These are phyloP conservation scores for Aspergillus cristatus DNA, from an alignment of 495 filamentous ascomycete genomes.

Conservation along the genomic window DNA sequence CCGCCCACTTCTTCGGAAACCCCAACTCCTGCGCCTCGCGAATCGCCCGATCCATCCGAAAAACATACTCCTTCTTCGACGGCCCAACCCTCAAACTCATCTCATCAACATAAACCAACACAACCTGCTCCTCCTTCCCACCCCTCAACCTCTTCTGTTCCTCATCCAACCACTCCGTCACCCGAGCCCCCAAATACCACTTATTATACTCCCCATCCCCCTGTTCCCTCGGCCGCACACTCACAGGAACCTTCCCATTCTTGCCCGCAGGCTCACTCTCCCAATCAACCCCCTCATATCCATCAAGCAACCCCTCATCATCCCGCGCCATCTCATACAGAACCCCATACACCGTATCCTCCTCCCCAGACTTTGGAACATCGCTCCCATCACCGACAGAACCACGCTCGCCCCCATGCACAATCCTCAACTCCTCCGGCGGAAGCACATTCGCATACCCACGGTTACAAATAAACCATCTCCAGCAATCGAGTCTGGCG, in stretches of 20 bases:
- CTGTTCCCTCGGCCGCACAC: constrained; percentile 36
- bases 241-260: constrained; percentile 14
- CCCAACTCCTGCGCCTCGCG: constrained; percentile 48
- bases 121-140: constrained; percentile 11
- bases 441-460: constrained; percentile 64
- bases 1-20: constrained; percentile 47
- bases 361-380: constrained; percentile 13
- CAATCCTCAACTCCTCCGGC: constrained; percentile 14
- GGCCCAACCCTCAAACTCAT: constrained; percentile 23
- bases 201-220: constrained; percentile 30
- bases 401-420: no score
- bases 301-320: constrained; percentile 32
- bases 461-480: constrained; percentile 57
- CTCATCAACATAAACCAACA: constrained; percentile 53
- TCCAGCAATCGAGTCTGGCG: constrained; percentile 41
- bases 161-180: constrained; percentile 27
- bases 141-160: constrained; percentile 5
- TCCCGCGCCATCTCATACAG: constrained; percentile 43
- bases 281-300: constrained; percentile 34
- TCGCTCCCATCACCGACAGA: constrained; percentile 2
- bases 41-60: constrained; percentile 59
- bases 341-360: constrained; percentile 47
- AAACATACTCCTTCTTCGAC: constrained; percentile 55
- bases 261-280: constrained; percentile 6
- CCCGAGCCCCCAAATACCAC: constrained; percentile 26